Conservation (phyloP, 495 filamentous ascomycete species). For the Parathielavia hyrcaniae region DNA sequence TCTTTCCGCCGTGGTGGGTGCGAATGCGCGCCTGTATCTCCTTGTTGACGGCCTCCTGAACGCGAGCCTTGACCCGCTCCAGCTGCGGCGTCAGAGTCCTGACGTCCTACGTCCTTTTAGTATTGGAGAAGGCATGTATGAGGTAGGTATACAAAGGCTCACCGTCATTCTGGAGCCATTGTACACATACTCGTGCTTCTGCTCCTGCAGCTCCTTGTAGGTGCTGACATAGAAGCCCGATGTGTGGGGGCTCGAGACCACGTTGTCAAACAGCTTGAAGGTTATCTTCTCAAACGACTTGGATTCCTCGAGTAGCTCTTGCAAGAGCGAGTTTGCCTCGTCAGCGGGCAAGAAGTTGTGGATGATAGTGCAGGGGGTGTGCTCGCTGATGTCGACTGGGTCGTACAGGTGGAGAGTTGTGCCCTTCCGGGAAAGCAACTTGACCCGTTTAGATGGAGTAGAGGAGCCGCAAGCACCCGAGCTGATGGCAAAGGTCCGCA, state of each 20-base stretch:
- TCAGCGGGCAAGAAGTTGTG: slow-evolving; percentile 76
- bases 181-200: slow-evolving; percentile 77
- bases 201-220: slow-evolving; percentile 52
- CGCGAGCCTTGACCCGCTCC: slow-evolving; percentile 55
- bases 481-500: slow-evolving; percentile 44
- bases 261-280: slow-evolving; percentile 81
- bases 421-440: slow-evolving; percentile 62
- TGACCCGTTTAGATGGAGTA: slow-evolving; percentile 38
- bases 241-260: slow-evolving; percentile 75
- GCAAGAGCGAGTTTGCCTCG: slow-evolving; percentile 64
- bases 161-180: slow-evolving; percentile 65
- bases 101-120: slow-evolving; percentile 50
- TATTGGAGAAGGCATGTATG: background rate
- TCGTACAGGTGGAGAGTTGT: slow-evolving; percentile 75
- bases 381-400: slow-evolving; percentile 65
- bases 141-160: background rate
- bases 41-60: slow-evolving; percentile 66
- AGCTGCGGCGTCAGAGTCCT: slow-evolving; percentile 67
- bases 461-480: slow-evolving; percentile 27
- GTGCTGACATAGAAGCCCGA: slow-evolving; percentile 73
- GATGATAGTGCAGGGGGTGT: slow-evolving; percentile 85
- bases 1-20: slow-evolving; percentile 56
- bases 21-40: slow-evolving; percentile 63
- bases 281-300: slow-evolving; percentile 63
- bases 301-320: slow-evolving; percentile 70